Base-by-base conservation (phyloP, 306 rosid species). In the Sindora glabra region DNA sequence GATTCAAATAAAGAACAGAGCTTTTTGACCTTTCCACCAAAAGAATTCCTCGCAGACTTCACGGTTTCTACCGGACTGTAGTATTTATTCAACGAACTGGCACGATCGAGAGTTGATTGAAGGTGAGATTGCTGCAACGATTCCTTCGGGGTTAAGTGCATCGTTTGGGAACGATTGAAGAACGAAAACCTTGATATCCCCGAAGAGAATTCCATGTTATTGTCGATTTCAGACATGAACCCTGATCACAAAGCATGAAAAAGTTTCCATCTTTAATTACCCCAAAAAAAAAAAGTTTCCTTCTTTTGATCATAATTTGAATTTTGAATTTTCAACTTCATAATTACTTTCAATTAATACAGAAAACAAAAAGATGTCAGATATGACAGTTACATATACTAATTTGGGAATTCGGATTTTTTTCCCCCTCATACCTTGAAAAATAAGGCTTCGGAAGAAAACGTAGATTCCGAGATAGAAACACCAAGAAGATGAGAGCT, bases 21-120 rank as follows among this genome's bases (percentile, higher is more conserved):
- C 74, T 86, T 87, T 78, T 78, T 86, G 38, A 92, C 95, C 83
- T 77, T 92, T 8, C 99, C 96, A 10, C 79, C 84, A 10, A 91
- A 44, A 0, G 96, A 79, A 49, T 22, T 74, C 55, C 83, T 59
- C 1, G 82, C 81, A 6, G 95, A 83, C 59, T 74, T 79, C 59
- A 77, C 62, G 34, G 95, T 57, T 29, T 88, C 95, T 6, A 76
- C 9, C 24, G 99, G 80, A 64, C 30, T 76, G 76, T 81, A 77
- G 60, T 77, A 59, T 12, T 63, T 69, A 53, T 53, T 72, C 36
- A 84, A 52, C 15, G 97, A 82, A 47, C 77, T 78, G 32, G 86
- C 32, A 27, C 94, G 88, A 5, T 75, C 89, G 5, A 88, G 69
- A 8, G 71, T 23, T 22, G 73, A 2, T 5, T 74, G 79, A 34